Evolutionary conservation across 2,329 filamentous ascomycete genomes (phyloP), one percentile per base, ranked within the genome.

Genomic region (Endocalyx cinctus): DNA sequence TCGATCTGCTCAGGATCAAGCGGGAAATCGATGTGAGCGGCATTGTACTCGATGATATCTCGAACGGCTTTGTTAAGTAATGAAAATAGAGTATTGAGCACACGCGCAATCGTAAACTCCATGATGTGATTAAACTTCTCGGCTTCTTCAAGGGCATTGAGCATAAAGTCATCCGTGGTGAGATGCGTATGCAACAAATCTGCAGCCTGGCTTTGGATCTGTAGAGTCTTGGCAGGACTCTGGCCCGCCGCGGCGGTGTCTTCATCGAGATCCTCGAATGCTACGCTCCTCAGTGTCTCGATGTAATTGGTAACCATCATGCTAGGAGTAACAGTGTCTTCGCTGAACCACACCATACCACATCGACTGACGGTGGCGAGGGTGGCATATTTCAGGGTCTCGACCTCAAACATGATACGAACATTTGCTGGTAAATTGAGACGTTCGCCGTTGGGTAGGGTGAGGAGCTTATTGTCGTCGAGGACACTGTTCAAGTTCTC

Each of bases 301-400:
- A 98, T 76, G 53, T 98, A 96, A 62, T 97, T 87, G 42, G 79
- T 72, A 25, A 97, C 83, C 79, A 97, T 85, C 84, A 98, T 95
- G 46, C 76, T 77, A 2, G 90, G 78, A 19, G 87, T 90, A 25
- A 99, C 90, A 17, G 89, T 97, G 55, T 98, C 94, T 52, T 96
- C 90, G 57, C 88, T 98, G 66, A 97, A 98, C 92, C 92, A 99
- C 11, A 99, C 94, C 92, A 99, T 99, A 73, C 92, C 92, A 59
- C 92, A 99, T 66, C 92, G 88, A 80, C 86, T 94, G 55, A 99
- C 92, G n/a, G 92, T 99, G 35, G 92, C 92, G 27, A 98, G 77
- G 0, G 92, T 99, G 23, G 92, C 92, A 57, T 98, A 98, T 57
- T 94, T 95, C 39, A 99, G 72, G 4, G 83, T 97, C 66, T 98